phyloP scores from a whole-genome alignment of 2,329 filamentous ascomycete species.

The Magnaporthiopsis poae region DNA sequence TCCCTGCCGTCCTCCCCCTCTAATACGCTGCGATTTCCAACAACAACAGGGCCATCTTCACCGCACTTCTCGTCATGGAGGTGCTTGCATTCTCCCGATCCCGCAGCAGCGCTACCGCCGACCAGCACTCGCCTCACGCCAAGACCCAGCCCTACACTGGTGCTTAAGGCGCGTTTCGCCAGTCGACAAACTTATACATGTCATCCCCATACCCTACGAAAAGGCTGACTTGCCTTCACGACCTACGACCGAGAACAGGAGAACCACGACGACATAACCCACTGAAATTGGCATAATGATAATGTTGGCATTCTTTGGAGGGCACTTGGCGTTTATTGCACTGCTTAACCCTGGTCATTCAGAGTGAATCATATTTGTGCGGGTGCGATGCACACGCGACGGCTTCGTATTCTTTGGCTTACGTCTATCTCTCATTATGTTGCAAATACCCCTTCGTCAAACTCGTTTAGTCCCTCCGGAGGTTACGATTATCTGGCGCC shows the following conservation, averaged over 20 bases:
- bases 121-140: slow-evolving; percentile 10
- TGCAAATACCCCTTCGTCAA: slow-evolving; percentile 3
- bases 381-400: no score
- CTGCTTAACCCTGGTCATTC: no score
- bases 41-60: slow-evolving; percentile 35
- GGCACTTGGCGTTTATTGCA: no score
- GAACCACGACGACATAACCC: neutral
- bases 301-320: no score
- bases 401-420: neutral
- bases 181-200: neutral
- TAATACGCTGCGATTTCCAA: neutral
- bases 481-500: neutral
- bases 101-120: slow-evolving; percentile 24
- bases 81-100: slow-evolving; percentile 33
- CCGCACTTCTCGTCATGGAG: slow-evolving; percentile 37
- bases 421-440: neutral
- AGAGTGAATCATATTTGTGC: neutral
- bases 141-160: slow-evolving; percentile 15
- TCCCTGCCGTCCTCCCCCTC: neutral
- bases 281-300: no score
- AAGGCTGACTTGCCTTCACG: neutral
- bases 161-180: slow-evolving; percentile 8
- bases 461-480: neutral
- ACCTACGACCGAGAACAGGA: neutral
- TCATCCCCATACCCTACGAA: neutral